Conservation (phyloP, 2,329 filamentous ascomycete species). For the Colletotrichum coccodes region DNA sequence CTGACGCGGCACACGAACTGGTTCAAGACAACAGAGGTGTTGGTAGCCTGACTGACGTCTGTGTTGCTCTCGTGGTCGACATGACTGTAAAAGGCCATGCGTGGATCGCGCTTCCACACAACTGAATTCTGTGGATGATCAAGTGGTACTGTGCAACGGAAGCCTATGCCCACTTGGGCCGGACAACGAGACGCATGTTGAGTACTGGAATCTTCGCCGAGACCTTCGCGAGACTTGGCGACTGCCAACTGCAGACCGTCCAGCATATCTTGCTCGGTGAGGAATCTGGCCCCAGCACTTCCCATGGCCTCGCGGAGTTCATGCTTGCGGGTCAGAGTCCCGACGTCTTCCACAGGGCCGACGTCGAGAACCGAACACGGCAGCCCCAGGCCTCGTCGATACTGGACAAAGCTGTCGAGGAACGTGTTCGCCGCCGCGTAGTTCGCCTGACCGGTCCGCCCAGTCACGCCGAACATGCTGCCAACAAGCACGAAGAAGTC, state of each 20-base stretch:
- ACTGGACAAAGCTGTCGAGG: constrained; percentile 48
- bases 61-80: background rate
- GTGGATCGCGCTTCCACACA: constrained; percentile 12
- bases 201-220: background rate
- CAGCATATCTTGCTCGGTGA: constrained; percentile 32
- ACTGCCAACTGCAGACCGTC: background rate
- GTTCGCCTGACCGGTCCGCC: constrained; percentile 48
- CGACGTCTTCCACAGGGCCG: constrained; percentile 49
- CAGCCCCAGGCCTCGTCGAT: constrained; percentile 46
- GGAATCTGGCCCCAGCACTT: constrained; percentile 13
- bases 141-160: background rate
- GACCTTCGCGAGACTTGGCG: background rate
- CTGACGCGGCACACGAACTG: background rate
- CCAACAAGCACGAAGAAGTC: constrained; percentile 42
- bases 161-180: background rate
- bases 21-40: background rate
- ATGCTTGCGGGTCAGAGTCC: constrained; percentile 42
- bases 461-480: constrained; percentile 41
- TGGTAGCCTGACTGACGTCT: background rate
- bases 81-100: constrained; percentile 2
- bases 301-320: constrained; percentile 16
- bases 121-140: background rate
- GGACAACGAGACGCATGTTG: too few relatives aligned
- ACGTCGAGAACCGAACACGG: constrained; percentile 46
- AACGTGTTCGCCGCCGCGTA: constrained; percentile 52